Evolutionary conservation across 1,284 basidiomycete genomes (phyloP).

Genomic region (Sanguinoderma infundibulare): DNA sequence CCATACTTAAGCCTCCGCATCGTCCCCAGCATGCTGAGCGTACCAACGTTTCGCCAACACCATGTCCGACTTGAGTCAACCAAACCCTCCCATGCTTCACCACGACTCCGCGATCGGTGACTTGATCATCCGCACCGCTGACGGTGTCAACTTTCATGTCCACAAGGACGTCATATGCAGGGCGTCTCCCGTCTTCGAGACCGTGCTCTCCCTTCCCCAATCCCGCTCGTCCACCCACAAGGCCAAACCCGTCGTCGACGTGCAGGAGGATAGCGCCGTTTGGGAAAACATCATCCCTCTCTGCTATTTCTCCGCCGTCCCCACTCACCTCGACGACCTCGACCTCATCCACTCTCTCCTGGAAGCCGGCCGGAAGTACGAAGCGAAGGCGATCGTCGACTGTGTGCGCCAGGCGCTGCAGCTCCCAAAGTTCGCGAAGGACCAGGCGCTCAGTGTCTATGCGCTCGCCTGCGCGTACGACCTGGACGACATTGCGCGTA

Average conservation of each 20-base stretch:
- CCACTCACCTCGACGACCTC: neutral
- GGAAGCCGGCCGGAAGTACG: conserved; percentile 7
- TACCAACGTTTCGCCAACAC: no score
- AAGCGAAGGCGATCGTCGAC: neutral
- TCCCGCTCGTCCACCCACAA: neutral
- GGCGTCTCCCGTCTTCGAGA: neutral
- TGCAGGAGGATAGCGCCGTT: neutral
- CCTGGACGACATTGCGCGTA: conserved; percentile 1
- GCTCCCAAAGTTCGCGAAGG: neutral
- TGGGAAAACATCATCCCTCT: conserved; percentile 2
- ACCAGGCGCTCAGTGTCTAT: conserved; percentile 4
- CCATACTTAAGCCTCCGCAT: no score
- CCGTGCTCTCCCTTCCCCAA: neutral
- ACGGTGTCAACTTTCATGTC: conserved; percentile 5
- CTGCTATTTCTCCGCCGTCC: neutral
- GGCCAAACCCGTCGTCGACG: neutral
- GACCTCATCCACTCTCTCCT: neutral
- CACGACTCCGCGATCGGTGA: conserved; percentile 14
- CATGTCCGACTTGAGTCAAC: no score
- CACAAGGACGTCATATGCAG: conserved; percentile 6
- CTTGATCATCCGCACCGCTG: conserved; percentile 31
- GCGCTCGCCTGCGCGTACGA: conserved; percentile 8
- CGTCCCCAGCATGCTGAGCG: no score
- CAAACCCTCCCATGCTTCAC: conserved; percentile 2
- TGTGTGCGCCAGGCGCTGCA: neutral